These are phyloP conservation scores for Trichoderma aggressivum DNA, from an alignment of 2,329 filamentous ascomycete species.

Conservation along the genomic window DNA sequence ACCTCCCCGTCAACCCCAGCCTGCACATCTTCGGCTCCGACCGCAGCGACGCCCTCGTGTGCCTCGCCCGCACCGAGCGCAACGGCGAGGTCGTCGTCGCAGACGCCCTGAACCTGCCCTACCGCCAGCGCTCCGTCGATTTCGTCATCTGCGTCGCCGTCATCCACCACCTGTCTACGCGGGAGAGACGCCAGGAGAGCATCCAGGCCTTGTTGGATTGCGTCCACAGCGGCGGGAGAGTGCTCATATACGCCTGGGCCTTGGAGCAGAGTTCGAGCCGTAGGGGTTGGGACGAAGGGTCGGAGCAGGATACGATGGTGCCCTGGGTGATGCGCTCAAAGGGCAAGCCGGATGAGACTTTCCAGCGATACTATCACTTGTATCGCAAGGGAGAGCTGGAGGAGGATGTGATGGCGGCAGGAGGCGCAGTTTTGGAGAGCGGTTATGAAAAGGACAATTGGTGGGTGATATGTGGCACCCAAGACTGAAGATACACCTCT, in stretches of 20 bases:
- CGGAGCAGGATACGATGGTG: conserved; percentile 88
- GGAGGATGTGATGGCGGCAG: conserved; percentile 68
- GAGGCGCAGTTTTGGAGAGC: conserved; percentile 70
- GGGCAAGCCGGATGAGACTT: conserved; percentile 52
- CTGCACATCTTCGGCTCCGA: conserved; percentile 84
- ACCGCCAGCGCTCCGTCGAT: conserved; percentile 59
- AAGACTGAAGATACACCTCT: not conserved
- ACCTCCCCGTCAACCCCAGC: conserved; percentile 72
- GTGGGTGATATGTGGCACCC: conserved; percentile 72
- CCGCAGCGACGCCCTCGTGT: conserved; percentile 60
- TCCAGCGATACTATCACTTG: conserved; percentile 90
- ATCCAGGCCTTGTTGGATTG: conserved; percentile 68
- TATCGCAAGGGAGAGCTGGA: conserved; percentile 86
- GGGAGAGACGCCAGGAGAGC: conserved; percentile 66
- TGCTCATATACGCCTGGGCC: conserved; percentile 90
- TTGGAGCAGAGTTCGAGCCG: conserved; percentile 85
- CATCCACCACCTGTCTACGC: conserved; percentile 86
- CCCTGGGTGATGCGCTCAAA: conserved; percentile 74
- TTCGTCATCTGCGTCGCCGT: conserved; percentile 95
- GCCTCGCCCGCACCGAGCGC: conserved; percentile 42
- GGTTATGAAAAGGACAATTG: conserved; percentile 98
- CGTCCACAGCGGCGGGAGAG: conserved; percentile 61
- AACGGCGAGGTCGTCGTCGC: conserved; percentile 72
- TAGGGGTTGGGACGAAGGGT: conserved; percentile 80
- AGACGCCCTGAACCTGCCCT: conserved; percentile 79